phyloP scores from a whole-genome alignment of 257 asterid genomes.

The Salvia rosmarinus region DNA sequence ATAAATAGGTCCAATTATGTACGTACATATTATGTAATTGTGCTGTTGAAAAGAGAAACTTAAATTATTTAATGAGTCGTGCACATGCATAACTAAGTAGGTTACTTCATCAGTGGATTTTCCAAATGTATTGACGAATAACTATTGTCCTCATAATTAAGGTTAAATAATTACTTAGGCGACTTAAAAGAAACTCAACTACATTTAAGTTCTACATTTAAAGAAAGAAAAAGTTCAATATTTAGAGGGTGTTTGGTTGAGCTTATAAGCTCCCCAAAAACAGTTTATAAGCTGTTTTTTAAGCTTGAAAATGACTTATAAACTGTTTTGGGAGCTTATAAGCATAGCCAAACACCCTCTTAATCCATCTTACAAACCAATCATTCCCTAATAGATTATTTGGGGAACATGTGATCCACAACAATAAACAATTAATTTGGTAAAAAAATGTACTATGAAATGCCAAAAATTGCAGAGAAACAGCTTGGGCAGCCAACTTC shows the following conservation, averaged over 20 bases:
- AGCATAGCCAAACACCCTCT: no score
- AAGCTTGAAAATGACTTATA: no score
- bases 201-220: neutral
- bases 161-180: neutral
- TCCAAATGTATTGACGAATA: neutral
- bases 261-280: no score
- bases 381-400: no score
- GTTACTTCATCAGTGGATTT: neutral
- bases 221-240: no score
- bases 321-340: no score
- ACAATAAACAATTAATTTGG: neutral
- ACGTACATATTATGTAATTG: no score
- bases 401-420: neutral
- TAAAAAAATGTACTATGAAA: neutral
- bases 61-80: neutral
- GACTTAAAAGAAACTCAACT: neutral
- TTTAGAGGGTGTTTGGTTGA: no score
- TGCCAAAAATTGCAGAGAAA: neutral
- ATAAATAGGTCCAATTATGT: no score
- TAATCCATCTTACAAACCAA: no score
- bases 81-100: slow-evolving; percentile 24
- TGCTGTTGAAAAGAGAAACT: slow-evolving; percentile 7
- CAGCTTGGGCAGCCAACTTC: neutral
- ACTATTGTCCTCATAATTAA: neutral
- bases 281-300: no score